Conservation (phyloP, 202 grass and related monocot species). For the Tripidium arundinaceum region DNA sequence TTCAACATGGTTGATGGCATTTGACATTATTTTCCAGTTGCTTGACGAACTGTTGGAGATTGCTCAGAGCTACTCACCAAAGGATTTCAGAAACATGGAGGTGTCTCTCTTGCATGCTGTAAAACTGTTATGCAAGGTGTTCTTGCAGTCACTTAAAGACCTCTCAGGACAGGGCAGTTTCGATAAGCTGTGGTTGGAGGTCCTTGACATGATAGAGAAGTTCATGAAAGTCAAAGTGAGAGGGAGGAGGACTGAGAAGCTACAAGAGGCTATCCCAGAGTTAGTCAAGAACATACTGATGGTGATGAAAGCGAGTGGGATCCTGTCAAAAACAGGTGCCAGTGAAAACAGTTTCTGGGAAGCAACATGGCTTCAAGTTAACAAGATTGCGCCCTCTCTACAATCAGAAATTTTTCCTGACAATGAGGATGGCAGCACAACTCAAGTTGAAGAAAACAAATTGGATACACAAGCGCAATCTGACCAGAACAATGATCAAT, state of each 20-base stretch:
- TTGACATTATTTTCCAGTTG: constrained; percentile 88
- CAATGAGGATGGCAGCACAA: constrained; percentile 31
- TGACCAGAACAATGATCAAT: constrained; percentile 23
- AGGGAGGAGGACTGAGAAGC: constrained; percentile 80
- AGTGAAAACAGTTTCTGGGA: constrained; percentile 71
- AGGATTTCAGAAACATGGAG: constrained; percentile 97
- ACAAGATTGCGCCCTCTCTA: constrained; percentile 62
- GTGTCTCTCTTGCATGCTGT: constrained; percentile 76
- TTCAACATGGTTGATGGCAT: constrained; percentile 82
- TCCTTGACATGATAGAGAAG: constrained; percentile 83
- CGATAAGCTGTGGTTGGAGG: constrained; percentile 74
- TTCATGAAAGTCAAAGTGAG: constrained; percentile 82
- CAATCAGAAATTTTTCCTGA: constrained; percentile 64
- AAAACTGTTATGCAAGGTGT: constrained; percentile 84
- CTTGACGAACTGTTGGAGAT: constrained; percentile 94
- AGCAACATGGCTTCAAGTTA: constrained; percentile 76
- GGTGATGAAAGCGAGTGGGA: constrained; percentile 79
- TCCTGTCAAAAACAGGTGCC: constrained; percentile 50
- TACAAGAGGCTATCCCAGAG: constrained; percentile 90
- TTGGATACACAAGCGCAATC: constrained; percentile 18
- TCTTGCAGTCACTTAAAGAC: constrained; percentile 84
- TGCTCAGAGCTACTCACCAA: constrained; percentile 69
- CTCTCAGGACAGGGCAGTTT: constrained; percentile 65
- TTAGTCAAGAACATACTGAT: constrained; percentile 87
- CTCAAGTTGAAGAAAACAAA: constrained; percentile 31